A percentile compares a stretch with the other conserved stretches of the same genome.
These are phyloP conservation scores for Atkinsonella texensis DNA, from an alignment of 2,329 filamentous ascomycete genomes.

Conservation along the genomic window DNA sequence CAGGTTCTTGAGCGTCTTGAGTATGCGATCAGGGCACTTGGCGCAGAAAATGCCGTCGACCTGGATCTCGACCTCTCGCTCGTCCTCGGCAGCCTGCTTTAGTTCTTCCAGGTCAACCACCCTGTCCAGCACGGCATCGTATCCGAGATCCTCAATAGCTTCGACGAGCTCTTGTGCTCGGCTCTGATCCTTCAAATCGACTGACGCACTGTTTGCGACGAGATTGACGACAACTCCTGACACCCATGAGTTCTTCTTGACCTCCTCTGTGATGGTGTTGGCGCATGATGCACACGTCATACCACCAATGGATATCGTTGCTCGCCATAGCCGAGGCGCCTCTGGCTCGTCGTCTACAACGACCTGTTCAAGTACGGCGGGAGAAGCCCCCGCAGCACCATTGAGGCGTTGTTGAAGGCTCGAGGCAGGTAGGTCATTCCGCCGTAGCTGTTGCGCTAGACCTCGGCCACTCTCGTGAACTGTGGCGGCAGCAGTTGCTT, in stretches of 20 bases:
- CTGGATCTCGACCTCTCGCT: slow-evolving; percentile 50
- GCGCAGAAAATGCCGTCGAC: slow-evolving; percentile 66
- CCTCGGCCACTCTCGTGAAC: slow-evolving; percentile 5
- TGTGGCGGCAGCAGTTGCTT: slow-evolving; percentile 9
- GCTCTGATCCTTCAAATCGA: slow-evolving; percentile 36
- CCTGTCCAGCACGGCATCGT: slow-evolving; percentile 48
- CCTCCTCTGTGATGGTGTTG: slow-evolving; percentile 47
- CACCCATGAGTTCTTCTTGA: slow-evolving; percentile 46
- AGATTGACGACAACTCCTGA: slow-evolving; percentile 49
- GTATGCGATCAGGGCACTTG: slow-evolving; percentile 52
- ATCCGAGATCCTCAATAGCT: slow-evolving; percentile 51
- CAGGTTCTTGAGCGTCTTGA: slow-evolving; percentile 40
- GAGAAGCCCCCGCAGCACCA: neutral
- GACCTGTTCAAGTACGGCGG: slow-evolving; percentile 14
- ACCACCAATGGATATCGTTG: slow-evolving; percentile 49
- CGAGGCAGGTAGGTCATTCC: slow-evolving; percentile 3
- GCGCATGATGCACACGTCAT: slow-evolving; percentile 65
- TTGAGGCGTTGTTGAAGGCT: slow-evolving; percentile 5
- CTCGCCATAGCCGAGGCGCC: slow-evolving; percentile 28
- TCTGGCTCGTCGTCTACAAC: slow-evolving; percentile 10
- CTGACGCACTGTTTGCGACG: slow-evolving; percentile 52
- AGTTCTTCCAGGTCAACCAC: slow-evolving; percentile 30
- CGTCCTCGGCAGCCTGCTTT: slow-evolving; percentile 21
- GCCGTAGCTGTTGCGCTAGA: slow-evolving; percentile 3
- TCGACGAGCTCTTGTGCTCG: slow-evolving; percentile 26